Evolutionary conservation across 2,329 filamentous ascomycete genomes (phyloP).

Genomic region (Mycosphaerelloides madeirae): DNA sequence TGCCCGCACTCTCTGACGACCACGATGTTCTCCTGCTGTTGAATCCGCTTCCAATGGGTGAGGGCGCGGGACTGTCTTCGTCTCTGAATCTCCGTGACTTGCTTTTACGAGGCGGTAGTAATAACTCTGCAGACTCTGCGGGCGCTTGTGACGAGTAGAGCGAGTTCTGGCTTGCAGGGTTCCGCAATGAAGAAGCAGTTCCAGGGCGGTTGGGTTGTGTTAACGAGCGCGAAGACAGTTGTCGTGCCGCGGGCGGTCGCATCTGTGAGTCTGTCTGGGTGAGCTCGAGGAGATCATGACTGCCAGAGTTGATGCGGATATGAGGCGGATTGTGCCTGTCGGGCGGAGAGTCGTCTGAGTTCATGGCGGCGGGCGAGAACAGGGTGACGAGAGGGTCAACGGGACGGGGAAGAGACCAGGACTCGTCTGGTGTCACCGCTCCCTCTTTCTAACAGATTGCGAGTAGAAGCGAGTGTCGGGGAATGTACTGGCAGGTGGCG

Average conservation of each 20-base stretch:
- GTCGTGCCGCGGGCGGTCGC: constrained; percentile 37
- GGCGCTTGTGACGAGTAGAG: constrained; percentile 26
- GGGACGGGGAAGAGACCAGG: background rate
- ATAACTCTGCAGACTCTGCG: constrained; percentile 46
- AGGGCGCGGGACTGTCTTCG: constrained; percentile 47
- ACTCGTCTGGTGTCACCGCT: background rate
- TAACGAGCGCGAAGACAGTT: constrained; percentile 43
- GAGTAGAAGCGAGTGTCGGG: background rate
- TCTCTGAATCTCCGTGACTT: constrained; percentile 49
- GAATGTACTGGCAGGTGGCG: background rate
- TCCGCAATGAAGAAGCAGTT: constrained; percentile 31
- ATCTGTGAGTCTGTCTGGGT: constrained; percentile 21
- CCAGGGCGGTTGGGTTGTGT: constrained; percentile 35
- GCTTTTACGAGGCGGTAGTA: constrained; percentile 47
- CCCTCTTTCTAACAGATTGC: background rate
- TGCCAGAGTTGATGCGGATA: constrained; percentile 60
- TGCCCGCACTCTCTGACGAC: constrained; percentile 54
- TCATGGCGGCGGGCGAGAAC: constrained; percentile 11
- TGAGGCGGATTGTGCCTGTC: constrained; percentile 46
- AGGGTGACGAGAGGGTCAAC: background rate
- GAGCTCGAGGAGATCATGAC: constrained; percentile 48
- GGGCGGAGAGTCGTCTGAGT: constrained; percentile 21
- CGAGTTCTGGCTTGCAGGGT: constrained; percentile 17
- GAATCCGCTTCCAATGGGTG: constrained; percentile 47
- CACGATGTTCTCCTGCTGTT: constrained; percentile 62